Evolutionary conservation across 176 grass and related monocot species (phyloP).

Genomic region (Oryza australiensis): DNA sequence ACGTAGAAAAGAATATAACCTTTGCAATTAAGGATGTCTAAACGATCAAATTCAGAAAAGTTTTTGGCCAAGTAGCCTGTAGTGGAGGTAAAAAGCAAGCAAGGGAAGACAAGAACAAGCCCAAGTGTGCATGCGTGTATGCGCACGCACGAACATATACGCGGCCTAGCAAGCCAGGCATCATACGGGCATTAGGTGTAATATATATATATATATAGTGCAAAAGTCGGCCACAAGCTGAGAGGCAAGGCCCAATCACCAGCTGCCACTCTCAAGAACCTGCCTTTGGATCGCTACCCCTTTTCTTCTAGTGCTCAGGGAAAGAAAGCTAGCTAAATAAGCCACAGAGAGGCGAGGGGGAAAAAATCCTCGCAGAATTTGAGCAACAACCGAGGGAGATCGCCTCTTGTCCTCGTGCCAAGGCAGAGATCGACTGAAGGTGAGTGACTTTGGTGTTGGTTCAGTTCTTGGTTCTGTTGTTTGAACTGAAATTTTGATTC

Average conservation of each 20-base stretch:
- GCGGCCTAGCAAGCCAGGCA: slow-evolving; percentile 23
- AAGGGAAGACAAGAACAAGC: slow-evolving; percentile 37
- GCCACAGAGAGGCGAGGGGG: not conserved
- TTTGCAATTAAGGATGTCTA: not conserved
- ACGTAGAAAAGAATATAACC: not conserved
- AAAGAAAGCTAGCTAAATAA: slow-evolving; percentile 28
- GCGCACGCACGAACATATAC: slow-evolving; percentile 40
- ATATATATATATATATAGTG: slow-evolving; percentile 46
- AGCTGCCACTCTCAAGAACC: slow-evolving; percentile 53
- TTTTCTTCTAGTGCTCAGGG: slow-evolving; percentile 43
- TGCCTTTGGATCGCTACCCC: slow-evolving; percentile 37
- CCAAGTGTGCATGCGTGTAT: slow-evolving; percentile 32
- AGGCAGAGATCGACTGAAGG: slow-evolving; percentile 21
- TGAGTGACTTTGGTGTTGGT: not conserved
- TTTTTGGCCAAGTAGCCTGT: slow-evolving; percentile 19
- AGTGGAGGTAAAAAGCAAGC: slow-evolving; percentile 40
- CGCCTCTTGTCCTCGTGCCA: not conserved
- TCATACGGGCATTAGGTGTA: not conserved
- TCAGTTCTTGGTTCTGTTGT: not conserved
- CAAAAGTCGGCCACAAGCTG: slow-evolving; percentile 54
- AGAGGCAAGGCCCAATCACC: slow-evolving; percentile 43
- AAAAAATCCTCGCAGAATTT: not conserved
- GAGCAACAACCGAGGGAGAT: slow-evolving; percentile 36
- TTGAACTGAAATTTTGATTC: slow-evolving; percentile 7
- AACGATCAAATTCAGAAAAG: not conserved